These are phyloP conservation scores for Phylloporus arenicola DNA, from an alignment of 768 basidiomycete species.

Conservation along the genomic window DNA sequence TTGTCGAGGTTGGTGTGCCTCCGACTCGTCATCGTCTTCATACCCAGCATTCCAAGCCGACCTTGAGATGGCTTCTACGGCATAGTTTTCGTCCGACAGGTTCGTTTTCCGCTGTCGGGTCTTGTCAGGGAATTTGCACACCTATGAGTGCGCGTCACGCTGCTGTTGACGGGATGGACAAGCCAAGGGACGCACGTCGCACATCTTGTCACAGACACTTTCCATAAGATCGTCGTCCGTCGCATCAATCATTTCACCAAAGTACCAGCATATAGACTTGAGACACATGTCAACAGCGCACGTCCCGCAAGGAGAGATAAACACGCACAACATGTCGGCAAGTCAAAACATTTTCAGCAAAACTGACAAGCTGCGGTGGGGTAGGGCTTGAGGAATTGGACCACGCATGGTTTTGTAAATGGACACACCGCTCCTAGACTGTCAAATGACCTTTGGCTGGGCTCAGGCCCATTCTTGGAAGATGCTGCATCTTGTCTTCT, in stretches of 20 bases:
- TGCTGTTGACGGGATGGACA: background rate
- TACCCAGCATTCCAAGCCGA: slow-evolving; percentile 12
- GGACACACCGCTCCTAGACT: slow-evolving; percentile 57
- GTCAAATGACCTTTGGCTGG: slow-evolving; percentile 60
- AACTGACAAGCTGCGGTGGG: slow-evolving; percentile 38
- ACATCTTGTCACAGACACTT: slow-evolving; percentile 68
- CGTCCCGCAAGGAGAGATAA: background rate
- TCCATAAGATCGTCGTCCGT: slow-evolving; percentile 40
- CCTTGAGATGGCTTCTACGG: slow-evolving; percentile 20
- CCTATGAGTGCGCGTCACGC: slow-evolving; percentile 34
- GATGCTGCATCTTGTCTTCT: slow-evolving; percentile 41
- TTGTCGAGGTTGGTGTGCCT: slow-evolving; percentile 1
- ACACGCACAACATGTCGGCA: slow-evolving; percentile 69
- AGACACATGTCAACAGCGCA: background rate
- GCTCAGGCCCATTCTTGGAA: slow-evolving; percentile 47
- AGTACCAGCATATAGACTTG: slow-evolving; percentile 74
- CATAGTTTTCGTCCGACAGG: slow-evolving; percentile 41
- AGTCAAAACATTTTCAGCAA: slow-evolving; percentile 51
- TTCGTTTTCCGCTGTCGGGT: slow-evolving; percentile 42
- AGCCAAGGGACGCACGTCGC: slow-evolving; percentile 52
- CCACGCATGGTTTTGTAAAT: slow-evolving; percentile 5
- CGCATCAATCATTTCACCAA: slow-evolving; percentile 63
- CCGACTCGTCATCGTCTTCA: slow-evolving; percentile 24
- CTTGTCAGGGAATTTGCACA: slow-evolving; percentile 77
- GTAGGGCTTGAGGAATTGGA: background rate